Percentiles rank a stretch among this genome's conserved stretches.
These are phyloP conservation scores for Alternaria gansuensis DNA, from an alignment of 2,329 filamentous ascomycete genomes.

Conservation along the genomic window DNA sequence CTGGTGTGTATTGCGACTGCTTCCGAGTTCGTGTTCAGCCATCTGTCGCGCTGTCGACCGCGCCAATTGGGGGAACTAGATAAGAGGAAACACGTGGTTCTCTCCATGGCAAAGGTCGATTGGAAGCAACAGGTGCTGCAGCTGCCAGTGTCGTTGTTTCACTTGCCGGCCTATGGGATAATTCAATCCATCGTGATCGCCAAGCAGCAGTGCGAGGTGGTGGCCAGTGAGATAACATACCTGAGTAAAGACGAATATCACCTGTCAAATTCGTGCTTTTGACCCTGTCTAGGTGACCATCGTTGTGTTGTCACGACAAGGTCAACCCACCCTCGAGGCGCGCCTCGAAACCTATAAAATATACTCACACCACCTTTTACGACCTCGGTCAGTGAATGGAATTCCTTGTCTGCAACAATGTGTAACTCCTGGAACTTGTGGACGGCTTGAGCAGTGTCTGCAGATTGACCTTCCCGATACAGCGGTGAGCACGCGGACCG, in stretches of 20 bases:
- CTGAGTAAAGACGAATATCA: background rate
- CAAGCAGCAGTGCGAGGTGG: background rate
- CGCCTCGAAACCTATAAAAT: background rate
- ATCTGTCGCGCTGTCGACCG: background rate
- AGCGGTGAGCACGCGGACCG: slow-evolving; percentile 4
- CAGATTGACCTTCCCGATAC: slow-evolving; percentile 2
- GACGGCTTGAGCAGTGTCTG: background rate
- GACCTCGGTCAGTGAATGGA: too few relatives aligned
- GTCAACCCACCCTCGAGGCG: background rate
- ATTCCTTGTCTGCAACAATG: background rate
- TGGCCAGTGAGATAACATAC: background rate
- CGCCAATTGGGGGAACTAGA: background rate
- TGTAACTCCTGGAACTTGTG: background rate
- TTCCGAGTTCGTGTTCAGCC: background rate
- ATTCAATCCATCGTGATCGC: background rate
- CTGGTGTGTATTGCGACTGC: background rate
- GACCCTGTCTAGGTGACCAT: background rate
- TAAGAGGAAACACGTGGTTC: background rate
- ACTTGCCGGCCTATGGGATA: background rate
- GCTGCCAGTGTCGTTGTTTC: background rate
- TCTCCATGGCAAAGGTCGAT: background rate
- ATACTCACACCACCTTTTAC: background rate
- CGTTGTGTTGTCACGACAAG: background rate
- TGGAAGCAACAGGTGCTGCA: background rate
- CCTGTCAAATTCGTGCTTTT: background rate